A percentile compares a stretch with the other conserved stretches of the same genome.
These are phyloP conservation scores for Lippia alba DNA, from an alignment of 305 asterid species.

Conservation along the genomic window DNA sequence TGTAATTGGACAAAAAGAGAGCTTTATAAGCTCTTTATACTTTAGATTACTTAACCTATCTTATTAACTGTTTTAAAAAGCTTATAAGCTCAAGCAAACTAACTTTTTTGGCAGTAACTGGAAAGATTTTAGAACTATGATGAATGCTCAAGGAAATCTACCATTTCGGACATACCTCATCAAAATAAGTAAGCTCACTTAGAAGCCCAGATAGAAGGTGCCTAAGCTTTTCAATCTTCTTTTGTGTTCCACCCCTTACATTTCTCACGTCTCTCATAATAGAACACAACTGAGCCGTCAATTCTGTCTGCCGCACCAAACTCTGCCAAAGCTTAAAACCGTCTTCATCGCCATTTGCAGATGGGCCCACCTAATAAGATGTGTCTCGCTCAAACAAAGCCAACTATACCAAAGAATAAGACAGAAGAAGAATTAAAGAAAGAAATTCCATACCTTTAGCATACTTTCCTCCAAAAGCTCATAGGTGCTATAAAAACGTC, in stretches of 20 bases:
- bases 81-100: slow-evolving; percentile 15
- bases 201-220: slow-evolving; percentile 97
- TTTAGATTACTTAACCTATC: too few species aligned
- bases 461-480: slow-evolving; percentile 93
- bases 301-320: slow-evolving; percentile 93
- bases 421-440: slow-evolving; percentile 19
- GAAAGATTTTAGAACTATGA: too few species aligned
- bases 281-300: slow-evolving; percentile 95
- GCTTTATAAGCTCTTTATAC: too few species aligned
- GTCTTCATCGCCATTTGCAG: slow-evolving; percentile 72
- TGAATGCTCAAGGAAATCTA: slow-evolving; percentile 1
- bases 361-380: slow-evolving; percentile 66
- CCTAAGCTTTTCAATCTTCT: slow-evolving; percentile 96
- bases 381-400: slow-evolving; percentile 39
- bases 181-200: slow-evolving; percentile 98
- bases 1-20: too few species aligned
- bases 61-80: slow-evolving; percentile 3
- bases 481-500: slow-evolving; percentile 87
- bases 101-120: neutral
- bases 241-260: slow-evolving; percentile 94
- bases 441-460: slow-evolving; percentile 67
- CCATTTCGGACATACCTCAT: slow-evolving; percentile 63
- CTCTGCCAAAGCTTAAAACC: slow-evolving; percentile 97
- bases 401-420: slow-evolving; percentile 9
- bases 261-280: slow-evolving; percentile 95